These are phyloP conservation scores for Calycina herbarum DNA, from an alignment of 2,329 filamentous ascomycete genomes.

Conservation along the genomic window DNA sequence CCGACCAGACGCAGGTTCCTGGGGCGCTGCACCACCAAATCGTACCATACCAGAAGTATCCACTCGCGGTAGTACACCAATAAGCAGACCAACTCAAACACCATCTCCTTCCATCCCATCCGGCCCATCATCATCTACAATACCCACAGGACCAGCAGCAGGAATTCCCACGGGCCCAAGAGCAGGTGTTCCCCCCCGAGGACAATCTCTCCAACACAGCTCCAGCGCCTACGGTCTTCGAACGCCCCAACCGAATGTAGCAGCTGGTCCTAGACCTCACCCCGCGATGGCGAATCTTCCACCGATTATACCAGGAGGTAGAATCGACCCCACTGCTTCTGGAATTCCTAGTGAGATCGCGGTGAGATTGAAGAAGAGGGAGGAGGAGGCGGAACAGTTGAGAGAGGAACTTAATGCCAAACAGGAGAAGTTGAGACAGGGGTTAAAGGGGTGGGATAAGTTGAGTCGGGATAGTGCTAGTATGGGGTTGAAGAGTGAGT, in stretches of 20 bases:
- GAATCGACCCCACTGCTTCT: constrained; percentile 35
- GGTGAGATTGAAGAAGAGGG: constrained; percentile 33
- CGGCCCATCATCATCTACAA: constrained; percentile 19
- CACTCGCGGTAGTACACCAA: constrained; percentile 23
- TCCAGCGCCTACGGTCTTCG: constrained; percentile 28
- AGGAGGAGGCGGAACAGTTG: constrained; percentile 37
- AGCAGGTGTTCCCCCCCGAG: constrained; percentile 32
- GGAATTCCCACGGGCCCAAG: constrained; percentile 36
- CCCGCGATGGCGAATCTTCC: constrained; percentile 37
- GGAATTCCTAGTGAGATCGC: constrained; percentile 34
- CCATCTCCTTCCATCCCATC: constrained; percentile 33
- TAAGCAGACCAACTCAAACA: constrained; percentile 28
- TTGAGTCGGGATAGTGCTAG: constrained; percentile 32
- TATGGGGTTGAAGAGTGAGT: constrained; percentile 35
- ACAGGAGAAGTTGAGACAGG: constrained; percentile 36
- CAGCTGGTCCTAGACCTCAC: constrained; percentile 34
- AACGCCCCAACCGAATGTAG: constrained; percentile 19
- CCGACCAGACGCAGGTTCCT: constrained; percentile 33
- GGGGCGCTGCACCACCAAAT: constrained; percentile 32
- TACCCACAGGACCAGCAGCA: constrained; percentile 34
- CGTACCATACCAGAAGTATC: constrained; percentile 26
- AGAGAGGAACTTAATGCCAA: constrained; percentile 35
- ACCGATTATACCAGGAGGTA: constrained; percentile 35
- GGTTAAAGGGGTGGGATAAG: constrained; percentile 36
- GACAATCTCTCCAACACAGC: constrained; percentile 30